phyloP scores from a whole-genome alignment of 345 rosid genomes.

The Dipteronia sinensis region DNA sequence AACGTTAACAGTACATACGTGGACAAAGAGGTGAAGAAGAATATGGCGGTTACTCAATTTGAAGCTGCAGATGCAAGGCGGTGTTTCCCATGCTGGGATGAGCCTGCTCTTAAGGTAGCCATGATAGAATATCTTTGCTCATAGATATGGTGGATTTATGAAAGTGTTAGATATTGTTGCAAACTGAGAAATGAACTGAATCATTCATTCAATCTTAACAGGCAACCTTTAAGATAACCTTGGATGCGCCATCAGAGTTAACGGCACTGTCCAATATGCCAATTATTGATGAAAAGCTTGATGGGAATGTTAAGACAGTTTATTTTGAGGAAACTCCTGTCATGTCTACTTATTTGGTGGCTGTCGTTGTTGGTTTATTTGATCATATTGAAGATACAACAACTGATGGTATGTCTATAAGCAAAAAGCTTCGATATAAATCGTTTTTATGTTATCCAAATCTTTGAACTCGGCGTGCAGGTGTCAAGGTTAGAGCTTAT shows the following conservation, averaged over 20 bases:
- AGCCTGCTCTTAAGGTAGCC: conserved; percentile 52
- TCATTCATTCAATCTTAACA: conserved; percentile 10
- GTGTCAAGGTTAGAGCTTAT: conserved; percentile 37
- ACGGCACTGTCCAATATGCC: conserved; percentile 50
- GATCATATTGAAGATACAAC: conserved; percentile 38
- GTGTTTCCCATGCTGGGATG: conserved; percentile 61
- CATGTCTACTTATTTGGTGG: conserved; percentile 54
- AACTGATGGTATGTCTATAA: background rate
- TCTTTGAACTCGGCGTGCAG: conserved; percentile 17
- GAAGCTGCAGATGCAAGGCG: conserved; percentile 49
- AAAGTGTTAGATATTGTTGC: too few species aligned
- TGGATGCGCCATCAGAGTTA: conserved; percentile 31
- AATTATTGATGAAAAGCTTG: conserved; percentile 32
- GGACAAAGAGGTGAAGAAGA: conserved; percentile 40
- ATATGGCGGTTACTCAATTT: conserved; percentile 52
- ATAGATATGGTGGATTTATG: too few species aligned
- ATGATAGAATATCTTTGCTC: conserved; percentile 32
- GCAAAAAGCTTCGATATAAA: background rate
- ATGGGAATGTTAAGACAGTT: conserved; percentile 37
- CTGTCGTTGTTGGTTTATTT: conserved; percentile 45
- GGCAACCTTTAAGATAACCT: conserved; percentile 44
- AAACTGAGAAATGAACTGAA: too few species aligned
- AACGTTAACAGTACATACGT: conserved; percentile 31
- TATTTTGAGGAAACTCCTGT: conserved; percentile 38
- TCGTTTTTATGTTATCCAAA: background rate